phyloP scores from a whole-genome alignment of 2,329 filamentous ascomycete genomes.

The Penicillium sp. region DNA sequence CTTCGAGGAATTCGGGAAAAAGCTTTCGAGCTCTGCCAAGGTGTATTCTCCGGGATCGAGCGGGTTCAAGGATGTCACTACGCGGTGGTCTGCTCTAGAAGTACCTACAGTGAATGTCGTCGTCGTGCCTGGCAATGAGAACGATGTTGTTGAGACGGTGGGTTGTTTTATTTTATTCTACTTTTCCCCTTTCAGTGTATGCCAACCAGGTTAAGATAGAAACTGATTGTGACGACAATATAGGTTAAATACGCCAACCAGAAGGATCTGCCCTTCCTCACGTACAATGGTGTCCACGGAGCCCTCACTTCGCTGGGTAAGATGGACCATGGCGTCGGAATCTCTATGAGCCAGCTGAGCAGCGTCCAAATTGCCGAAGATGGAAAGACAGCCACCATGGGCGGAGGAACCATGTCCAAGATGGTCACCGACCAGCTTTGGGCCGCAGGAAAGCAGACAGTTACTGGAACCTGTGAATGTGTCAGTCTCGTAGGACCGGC shows the following conservation, averaged over 20 bases:
- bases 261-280: conserved; percentile 50
- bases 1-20: conserved; percentile 17
- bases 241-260: conserved; percentile 50
- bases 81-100: conserved; percentile 48
- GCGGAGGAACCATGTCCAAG: conserved; percentile 49
- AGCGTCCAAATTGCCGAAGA: conserved; percentile 39
- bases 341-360: conserved; percentile 48
- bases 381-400: conserved; percentile 48
- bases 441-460: conserved; percentile 51
- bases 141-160: conserved; percentile 52
- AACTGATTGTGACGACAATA: not conserved
- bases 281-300: conserved; percentile 54
- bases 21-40: conserved; percentile 40
- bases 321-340: conserved; percentile 52
- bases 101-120: conserved; percentile 47
- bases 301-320: conserved; percentile 49
- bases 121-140: conserved; percentile 48
- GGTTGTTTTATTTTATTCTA: conserved; percentile 3
- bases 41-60: conserved; percentile 44
- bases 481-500: conserved; percentile 49
- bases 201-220: conserved; percentile 1
- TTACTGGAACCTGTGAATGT: conserved; percentile 55
- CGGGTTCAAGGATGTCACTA: conserved; percentile 40
- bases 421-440: conserved; percentile 50
- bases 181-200: not conserved